phyloP scores from a whole-genome alignment of 768 basidiomycete genomes.

The Podaxis sp. region DNA sequence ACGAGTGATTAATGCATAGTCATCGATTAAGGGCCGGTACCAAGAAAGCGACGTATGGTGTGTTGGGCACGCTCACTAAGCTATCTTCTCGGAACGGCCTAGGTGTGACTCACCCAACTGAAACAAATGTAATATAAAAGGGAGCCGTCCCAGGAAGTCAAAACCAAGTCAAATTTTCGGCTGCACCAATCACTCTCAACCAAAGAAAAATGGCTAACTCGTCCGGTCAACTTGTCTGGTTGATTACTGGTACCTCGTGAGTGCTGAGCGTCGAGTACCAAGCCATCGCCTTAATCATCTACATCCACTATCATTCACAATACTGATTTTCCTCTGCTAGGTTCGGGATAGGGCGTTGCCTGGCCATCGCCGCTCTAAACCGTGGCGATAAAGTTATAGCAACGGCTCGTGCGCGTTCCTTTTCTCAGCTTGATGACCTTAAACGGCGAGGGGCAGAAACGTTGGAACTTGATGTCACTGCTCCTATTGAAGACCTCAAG shows the following conservation, averaged over 20 bases:
- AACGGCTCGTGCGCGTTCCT: slow-evolving; percentile 38
- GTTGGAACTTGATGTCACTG: slow-evolving; percentile 36
- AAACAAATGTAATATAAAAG: too few species aligned
- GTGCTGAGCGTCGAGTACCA: background rate
- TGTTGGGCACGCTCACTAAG: too few species aligned
- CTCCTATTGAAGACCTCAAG: slow-evolving; percentile 32
- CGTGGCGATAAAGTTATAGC: slow-evolving; percentile 51
- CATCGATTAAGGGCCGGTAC: too few species aligned
- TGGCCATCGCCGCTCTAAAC: slow-evolving; percentile 39
- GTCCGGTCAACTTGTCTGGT: slow-evolving; percentile 29
- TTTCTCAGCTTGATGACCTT: slow-evolving; percentile 37
- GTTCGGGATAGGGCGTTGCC: slow-evolving; percentile 38
- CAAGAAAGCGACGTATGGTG: too few species aligned
- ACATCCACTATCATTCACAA: background rate
- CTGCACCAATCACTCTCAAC: too few species aligned
- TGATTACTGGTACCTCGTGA: slow-evolving; percentile 32
- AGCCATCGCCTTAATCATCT: slow-evolving; percentile 13
- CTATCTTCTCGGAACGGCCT: too few species aligned
- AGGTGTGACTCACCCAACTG: too few species aligned
- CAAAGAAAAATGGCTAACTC: slow-evolving; percentile 9
- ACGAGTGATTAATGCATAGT: too few species aligned
- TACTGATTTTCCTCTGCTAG: slow-evolving; percentile 22
- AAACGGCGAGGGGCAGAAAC: slow-evolving; percentile 36
- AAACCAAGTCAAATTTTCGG: too few species aligned
- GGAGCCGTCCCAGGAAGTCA: too few species aligned